phyloP scores from a whole-genome alignment of 1,284 basidiomycete genomes.

The Ganoderma boninense region DNA sequence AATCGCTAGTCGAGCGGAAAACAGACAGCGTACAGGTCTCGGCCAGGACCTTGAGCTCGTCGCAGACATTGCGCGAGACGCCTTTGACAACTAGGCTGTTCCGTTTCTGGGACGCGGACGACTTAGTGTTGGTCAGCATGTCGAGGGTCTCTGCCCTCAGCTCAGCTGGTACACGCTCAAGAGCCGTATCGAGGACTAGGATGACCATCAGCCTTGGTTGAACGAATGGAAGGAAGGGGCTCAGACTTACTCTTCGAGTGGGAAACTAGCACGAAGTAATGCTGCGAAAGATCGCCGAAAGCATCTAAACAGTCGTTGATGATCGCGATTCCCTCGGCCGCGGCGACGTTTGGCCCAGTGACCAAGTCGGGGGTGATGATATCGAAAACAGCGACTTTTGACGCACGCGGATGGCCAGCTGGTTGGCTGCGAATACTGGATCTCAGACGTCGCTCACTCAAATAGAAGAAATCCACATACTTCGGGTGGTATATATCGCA shows the following conservation, averaged over 20 bases:
- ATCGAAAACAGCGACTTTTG: constrained; percentile 80
- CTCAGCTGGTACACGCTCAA: constrained; percentile 66
- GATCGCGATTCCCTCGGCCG: constrained; percentile 75
- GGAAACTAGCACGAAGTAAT: constrained; percentile 77
- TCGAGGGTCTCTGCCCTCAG: constrained; percentile 63
- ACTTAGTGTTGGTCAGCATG: constrained; percentile 69
- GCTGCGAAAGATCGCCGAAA: constrained; percentile 72
- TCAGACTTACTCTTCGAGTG: constrained; percentile 70
- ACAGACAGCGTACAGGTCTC: constrained; percentile 56
- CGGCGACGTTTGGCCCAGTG: constrained; percentile 67
- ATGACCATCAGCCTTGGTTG: not conserved
- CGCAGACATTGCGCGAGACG: constrained; percentile 64
- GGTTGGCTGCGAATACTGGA: constrained; percentile 50
- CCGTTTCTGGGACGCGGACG: constrained; percentile 72
- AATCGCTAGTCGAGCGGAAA: no score
- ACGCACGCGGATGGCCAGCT: constrained; percentile 74
- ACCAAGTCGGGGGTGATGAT: constrained; percentile 78
- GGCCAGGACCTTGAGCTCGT: constrained; percentile 74
- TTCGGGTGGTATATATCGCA: constrained; percentile 74
- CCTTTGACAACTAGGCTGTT: constrained; percentile 72
- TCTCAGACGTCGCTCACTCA: not conserved
- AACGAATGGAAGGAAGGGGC: not conserved
- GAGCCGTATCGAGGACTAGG: constrained; percentile 69
- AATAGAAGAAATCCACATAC: constrained; percentile 47
- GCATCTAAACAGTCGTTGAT: constrained; percentile 70